phyloP scores from a whole-genome alignment of 2,329 filamentous ascomycete species.

The Cordyceps javanica region DNA sequence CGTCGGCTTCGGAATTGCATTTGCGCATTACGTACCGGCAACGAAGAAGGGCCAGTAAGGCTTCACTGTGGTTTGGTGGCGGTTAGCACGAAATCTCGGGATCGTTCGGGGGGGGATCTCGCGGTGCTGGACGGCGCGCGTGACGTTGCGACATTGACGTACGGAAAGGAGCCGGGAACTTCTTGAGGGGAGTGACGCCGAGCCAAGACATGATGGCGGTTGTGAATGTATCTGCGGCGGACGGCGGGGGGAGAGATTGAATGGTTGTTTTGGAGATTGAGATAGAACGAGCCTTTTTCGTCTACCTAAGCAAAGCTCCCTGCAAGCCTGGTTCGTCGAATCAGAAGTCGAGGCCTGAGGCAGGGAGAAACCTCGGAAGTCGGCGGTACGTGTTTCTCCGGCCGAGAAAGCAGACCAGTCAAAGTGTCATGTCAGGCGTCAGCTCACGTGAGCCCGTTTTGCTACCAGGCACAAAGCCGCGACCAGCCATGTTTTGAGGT shows the following conservation, averaged over 20 bases:
- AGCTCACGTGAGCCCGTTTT: constrained; percentile 8
- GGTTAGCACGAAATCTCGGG: constrained; percentile 14
- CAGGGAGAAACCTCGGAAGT: constrained; percentile 6
- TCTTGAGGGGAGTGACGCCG: constrained; percentile 61
- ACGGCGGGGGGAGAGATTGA: constrained; percentile 30
- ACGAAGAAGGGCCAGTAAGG: constrained; percentile 91
- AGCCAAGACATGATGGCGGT: constrained; percentile 66
- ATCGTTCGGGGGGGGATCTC: background rate
- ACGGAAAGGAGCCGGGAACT: constrained; percentile 75
- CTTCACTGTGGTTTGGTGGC: constrained; percentile 54
- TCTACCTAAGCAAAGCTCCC: constrained; percentile 9
- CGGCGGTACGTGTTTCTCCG: constrained; percentile 6
- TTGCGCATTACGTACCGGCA: constrained; percentile 65
- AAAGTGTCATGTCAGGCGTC: background rate
- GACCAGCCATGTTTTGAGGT: background rate
- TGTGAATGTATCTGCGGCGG: constrained; percentile 30
- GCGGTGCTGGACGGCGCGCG: background rate
- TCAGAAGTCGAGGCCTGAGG: constrained; percentile 11
- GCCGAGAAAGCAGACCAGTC: background rate
- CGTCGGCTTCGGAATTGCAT: constrained; percentile 11
- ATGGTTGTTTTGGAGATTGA: constrained; percentile 18
- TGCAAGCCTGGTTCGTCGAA: constrained; percentile 7
- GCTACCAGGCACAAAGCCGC: background rate
- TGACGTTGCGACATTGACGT: constrained; percentile 41
- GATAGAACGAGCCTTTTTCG: constrained; percentile 14